Conservation (phyloP, 305 asterid genomes). For the Salvia sclarea region DNA sequence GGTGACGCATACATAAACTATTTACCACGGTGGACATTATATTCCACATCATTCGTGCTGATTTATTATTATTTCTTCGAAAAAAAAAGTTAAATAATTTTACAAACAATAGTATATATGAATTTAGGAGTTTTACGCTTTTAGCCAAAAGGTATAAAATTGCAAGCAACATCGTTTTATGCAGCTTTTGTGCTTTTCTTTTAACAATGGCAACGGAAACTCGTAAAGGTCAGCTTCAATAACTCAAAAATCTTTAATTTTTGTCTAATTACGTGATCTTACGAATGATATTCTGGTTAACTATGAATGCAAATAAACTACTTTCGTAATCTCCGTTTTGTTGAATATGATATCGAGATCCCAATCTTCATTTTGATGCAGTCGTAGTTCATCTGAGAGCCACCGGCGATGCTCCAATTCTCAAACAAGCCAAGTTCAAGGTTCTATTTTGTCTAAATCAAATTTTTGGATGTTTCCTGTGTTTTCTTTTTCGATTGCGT, state of each 20-base stretch:
- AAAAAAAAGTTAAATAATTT: too few relatives aligned
- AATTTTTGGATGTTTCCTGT: background rate
- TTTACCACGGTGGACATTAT: too few relatives aligned
- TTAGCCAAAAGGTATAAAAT: background rate
- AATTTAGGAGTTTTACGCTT: too few relatives aligned
- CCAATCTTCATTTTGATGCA: slow-evolving; percentile 33
- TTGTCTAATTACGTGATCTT: background rate
- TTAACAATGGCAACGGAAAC: slow-evolving; percentile 40
- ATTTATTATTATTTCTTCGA: too few relatives aligned
- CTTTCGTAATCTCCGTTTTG: background rate
- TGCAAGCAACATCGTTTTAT: background rate
- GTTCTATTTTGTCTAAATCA: slow-evolving; percentile 31
- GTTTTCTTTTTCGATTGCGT: background rate
- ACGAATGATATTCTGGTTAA: slow-evolving; percentile 3
- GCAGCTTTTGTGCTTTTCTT: background rate
- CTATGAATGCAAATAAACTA: background rate
- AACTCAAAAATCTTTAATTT: background rate
- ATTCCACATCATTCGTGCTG: too few relatives aligned
- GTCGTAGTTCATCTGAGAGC: slow-evolving; percentile 92
- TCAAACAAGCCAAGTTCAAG: slow-evolving; percentile 92
- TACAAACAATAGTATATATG: too few relatives aligned
- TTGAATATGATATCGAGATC: slow-evolving; percentile 9
- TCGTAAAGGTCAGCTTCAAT: slow-evolving; percentile 43
- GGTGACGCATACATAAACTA: too few relatives aligned
- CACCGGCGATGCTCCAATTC: slow-evolving; percentile 91